phyloP scores from a whole-genome alignment of 768 basidiomycete species.

The Mycena capillaripes region DNA sequence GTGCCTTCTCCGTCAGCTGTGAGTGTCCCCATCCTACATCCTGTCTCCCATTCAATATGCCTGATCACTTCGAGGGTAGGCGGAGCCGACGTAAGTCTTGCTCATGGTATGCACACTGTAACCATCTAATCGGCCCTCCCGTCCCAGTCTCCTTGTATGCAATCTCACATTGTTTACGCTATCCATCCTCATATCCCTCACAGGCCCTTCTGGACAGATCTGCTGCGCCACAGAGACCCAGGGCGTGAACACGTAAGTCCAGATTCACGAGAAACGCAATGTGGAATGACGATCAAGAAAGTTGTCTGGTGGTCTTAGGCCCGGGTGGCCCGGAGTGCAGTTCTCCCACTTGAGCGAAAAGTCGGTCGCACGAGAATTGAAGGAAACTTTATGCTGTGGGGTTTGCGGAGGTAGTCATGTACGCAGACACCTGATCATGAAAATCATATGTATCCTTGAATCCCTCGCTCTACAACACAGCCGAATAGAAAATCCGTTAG shows the following conservation, averaged over 20 bases:
- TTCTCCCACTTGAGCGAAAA: neutral
- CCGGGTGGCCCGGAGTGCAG: neutral
- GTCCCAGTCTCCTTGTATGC: neutral
- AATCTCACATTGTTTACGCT: neutral
- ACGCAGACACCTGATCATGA: too few relatives aligned
- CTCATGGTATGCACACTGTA: neutral
- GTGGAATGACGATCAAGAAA: neutral
- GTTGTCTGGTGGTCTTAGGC: neutral
- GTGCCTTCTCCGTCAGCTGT: neutral
- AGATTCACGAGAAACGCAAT: neutral
- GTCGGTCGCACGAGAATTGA: neutral
- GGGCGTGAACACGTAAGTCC: neutral
- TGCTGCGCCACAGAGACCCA: neutral
- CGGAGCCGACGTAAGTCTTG: neutral
- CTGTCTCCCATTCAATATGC: neutral
- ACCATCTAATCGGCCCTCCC: neutral
- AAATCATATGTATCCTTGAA: too few relatives aligned
- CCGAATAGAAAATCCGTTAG: too few relatives aligned
- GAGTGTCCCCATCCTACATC: neutral
- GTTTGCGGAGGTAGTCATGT: too few relatives aligned
- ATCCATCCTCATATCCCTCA: too few relatives aligned
- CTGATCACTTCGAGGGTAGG: neutral
- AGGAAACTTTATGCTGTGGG: too few relatives aligned
- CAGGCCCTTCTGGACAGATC: neutral
- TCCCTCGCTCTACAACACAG: too few relatives aligned